These are phyloP conservation scores for Wickerhamiella pararugosa DNA, from an alignment of 1,139 yeast species.

Conservation along the genomic window DNA sequence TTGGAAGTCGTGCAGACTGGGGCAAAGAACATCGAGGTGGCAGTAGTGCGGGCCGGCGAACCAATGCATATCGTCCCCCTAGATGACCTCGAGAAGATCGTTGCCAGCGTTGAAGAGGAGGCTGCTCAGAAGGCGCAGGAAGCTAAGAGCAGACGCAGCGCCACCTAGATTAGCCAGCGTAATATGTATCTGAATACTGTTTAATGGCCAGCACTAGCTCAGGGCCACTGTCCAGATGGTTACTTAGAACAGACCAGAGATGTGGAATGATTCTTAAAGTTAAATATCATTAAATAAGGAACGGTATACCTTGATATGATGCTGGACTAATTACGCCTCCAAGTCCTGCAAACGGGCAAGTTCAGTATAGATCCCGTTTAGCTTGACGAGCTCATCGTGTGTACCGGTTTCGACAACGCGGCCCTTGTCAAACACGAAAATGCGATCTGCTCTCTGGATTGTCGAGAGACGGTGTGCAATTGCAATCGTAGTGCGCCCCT, in stretches of 20 bases:
- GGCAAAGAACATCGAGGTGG: constrained; percentile 86
- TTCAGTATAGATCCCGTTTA: constrained; percentile 17
- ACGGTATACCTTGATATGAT: too few relatives aligned
- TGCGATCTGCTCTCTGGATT: constrained; percentile 68
- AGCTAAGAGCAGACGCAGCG: constrained; percentile 33
- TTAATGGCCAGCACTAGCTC: too few relatives aligned
- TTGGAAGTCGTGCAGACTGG: constrained; percentile 97
- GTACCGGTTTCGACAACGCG: constrained; percentile 49
- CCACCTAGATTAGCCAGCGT: too few relatives aligned
- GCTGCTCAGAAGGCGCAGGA: constrained; percentile 82
- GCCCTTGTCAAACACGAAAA: constrained; percentile 54
- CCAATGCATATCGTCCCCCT: constrained; percentile 31
- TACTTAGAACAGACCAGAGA: too few relatives aligned
- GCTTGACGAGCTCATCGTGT: constrained; percentile 17
- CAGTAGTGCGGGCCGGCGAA: constrained; percentile 63
- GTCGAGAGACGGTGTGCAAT: constrained; percentile 73
- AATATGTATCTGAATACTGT: too few relatives aligned
- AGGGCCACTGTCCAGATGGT: too few relatives aligned
- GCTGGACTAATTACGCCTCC: constrained; percentile 3
- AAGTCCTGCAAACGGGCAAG: constrained; percentile 15
- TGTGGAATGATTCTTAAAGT: too few relatives aligned
- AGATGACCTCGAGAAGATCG: constrained; percentile 64
- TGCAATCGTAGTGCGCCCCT: constrained; percentile 62
- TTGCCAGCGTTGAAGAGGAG: constrained; percentile 76
- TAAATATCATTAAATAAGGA: too few relatives aligned